Percentiles rank a stretch among this genome's conserved stretches.
phyloP scores from a whole-genome alignment of 1,284 basidiomycete species.

The Pterula multifida region DNA sequence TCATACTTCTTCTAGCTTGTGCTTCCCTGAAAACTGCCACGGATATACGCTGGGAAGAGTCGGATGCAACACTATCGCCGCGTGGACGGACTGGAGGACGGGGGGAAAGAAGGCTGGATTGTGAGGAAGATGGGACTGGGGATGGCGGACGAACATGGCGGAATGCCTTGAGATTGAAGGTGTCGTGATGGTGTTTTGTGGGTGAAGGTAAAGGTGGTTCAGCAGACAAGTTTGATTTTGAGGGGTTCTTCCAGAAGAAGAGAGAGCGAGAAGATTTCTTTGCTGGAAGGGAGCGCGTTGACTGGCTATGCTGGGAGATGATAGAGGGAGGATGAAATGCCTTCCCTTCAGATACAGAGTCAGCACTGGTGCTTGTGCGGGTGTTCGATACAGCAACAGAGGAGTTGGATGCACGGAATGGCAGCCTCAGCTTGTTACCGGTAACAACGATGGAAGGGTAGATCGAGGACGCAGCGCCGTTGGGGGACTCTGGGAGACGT shows the following conservation, averaged over 20 bases:
- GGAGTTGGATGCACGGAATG: neutral
- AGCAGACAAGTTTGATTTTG: conserved; percentile 18
- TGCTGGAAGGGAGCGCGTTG: conserved; percentile 48
- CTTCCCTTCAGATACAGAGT: neutral
- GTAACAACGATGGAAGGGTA: neutral
- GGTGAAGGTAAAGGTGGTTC: conserved; percentile 10
- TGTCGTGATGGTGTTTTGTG: conserved; percentile 18
- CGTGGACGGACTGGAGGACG: conserved; percentile 34
- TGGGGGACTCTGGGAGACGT: neutral
- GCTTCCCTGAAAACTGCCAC: conserved; percentile 70
- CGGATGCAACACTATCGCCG: conserved; percentile 45
- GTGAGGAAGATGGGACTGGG: conserved; percentile 13
- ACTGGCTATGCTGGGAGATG: conserved; percentile 36
- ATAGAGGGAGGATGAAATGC: conserved; percentile 35
- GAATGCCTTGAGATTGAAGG: conserved; percentile 59
- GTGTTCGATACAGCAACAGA: neutral
- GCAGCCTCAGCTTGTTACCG: neutral
- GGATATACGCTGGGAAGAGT: conserved; percentile 58
- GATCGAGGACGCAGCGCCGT: neutral
- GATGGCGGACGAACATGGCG: conserved; percentile 41
- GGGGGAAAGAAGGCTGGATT: conserved; percentile 14
- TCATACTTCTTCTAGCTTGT: conserved; percentile 49
- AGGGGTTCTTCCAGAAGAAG: conserved; percentile 21
- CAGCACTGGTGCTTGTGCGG: neutral
- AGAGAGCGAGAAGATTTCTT: conserved; percentile 18